Base-by-base conservation (phyloP, 2,329 filamentous ascomycete species). In the Botryosphaeria agaves region DNA sequence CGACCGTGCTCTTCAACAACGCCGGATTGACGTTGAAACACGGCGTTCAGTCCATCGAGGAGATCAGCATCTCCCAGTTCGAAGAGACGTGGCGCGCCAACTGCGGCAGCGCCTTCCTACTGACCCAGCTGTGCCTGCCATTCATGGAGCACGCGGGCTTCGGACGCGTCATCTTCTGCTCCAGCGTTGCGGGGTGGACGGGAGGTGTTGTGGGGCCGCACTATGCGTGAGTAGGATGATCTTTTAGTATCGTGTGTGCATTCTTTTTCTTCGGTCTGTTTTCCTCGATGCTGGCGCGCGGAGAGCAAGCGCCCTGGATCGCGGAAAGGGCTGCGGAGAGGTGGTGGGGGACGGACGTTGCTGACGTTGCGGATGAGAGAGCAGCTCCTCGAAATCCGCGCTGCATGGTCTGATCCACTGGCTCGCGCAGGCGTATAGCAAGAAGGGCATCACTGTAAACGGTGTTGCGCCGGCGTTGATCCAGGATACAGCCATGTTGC, bases 381-480 rank as follows among this genome's bases (percentile, higher is more conserved):
- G 36, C 39, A 40, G 48, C 34, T 39, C 41, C 7, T 50, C 47
- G 1, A 63, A 64, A 41, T 55, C 52, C 27, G 60, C 59, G 2
- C 36, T 62, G 26, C 58, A 57, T 37, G 56, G 56, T 14, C 50
- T 64, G 41, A 47, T 62, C 35, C 57, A 61, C 40, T 64, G 59
- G 48, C 39, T 64, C 14, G 54, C 57, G 1, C 40, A 38, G 3
- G 46, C 47, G 30, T 56, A 62, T 37, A 55, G 52, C 5, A 53
- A 46, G 36, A 55, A 52, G 29, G 59, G 57, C 8, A 48, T 65
- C 25, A 61, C 56, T 12, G 56, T 61, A 1, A 64, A 64, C 39
- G 59, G 56, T 20, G 52, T 64, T 9, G 59, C 60, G 12, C 60
- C 61, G 6, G 60, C 60, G 6, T 39, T 62, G 41, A 59, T 63